A percentile compares a stretch with the other conserved stretches of the same genome.
Conservation (phyloP, 2,329 filamentous ascomycete species). For the Phialophora expanda region DNA sequence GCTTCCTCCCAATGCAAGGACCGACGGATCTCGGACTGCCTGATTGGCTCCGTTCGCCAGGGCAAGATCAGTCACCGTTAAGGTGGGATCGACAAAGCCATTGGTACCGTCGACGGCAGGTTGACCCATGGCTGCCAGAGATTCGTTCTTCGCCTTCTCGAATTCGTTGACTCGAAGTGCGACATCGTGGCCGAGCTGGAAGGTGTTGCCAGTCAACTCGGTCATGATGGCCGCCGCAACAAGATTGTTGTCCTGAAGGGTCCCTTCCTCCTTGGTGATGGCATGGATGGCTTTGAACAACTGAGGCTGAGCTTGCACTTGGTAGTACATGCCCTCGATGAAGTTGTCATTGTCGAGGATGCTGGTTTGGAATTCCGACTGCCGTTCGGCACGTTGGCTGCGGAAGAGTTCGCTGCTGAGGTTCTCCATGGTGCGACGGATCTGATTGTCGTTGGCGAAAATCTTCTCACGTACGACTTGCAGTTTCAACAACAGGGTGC, state of each 20-base stretch:
- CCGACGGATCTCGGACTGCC: slow-evolving; percentile 2
- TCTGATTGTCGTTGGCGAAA: slow-evolving; percentile 20
- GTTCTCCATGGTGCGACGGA: slow-evolving; percentile 25
- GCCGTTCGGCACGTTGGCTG: slow-evolving; percentile 18
- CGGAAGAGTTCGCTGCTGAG: slow-evolving; percentile 13
- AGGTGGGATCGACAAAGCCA: neutral
- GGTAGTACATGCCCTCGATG: slow-evolving; percentile 27
- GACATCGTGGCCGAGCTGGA: slow-evolving; percentile 21
- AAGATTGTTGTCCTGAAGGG: slow-evolving; percentile 15
- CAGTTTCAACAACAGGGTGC: slow-evolving; percentile 8
- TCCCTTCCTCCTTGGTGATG: slow-evolving; percentile 19
- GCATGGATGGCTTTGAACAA: slow-evolving; percentile 27
- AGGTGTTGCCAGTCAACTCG: slow-evolving; percentile 28
- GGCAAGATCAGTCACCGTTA: neutral
- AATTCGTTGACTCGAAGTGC: slow-evolving; percentile 21
- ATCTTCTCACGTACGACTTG: slow-evolving; percentile 11
- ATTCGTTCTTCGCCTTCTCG: slow-evolving; percentile 1
- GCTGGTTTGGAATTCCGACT: slow-evolving; percentile 15
- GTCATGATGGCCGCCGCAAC: slow-evolving; percentile 24
- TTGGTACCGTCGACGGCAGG: neutral
- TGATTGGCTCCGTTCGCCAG: neutral
- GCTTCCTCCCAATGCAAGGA: neutral
- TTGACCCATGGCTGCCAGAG: neutral
- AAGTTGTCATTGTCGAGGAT: slow-evolving; percentile 21
- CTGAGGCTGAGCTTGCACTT: slow-evolving; percentile 13